Conservation (phyloP, 2,329 filamentous ascomycete species). For the Mycosphaerelloides madeirae region DNA sequence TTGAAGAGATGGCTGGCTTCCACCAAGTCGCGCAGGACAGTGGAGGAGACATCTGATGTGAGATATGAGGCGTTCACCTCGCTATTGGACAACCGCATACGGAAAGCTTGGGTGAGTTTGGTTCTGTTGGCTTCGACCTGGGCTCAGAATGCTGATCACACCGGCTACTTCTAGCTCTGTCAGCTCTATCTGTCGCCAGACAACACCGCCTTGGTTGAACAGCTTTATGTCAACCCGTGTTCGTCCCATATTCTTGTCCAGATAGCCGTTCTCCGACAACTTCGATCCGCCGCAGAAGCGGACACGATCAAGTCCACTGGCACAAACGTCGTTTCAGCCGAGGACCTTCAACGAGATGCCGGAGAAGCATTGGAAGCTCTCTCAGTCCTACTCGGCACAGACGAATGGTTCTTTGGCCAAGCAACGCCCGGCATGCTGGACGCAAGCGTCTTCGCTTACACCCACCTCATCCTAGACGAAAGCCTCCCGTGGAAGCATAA, state of each 20-base stretch:
- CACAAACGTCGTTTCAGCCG: slow-evolving; percentile 33
- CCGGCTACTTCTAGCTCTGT: slow-evolving; percentile 53
- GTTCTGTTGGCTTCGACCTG: no score
- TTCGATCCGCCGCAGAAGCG: slow-evolving; percentile 66
- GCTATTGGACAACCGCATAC: slow-evolving; percentile 70
- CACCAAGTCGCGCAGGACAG: slow-evolving; percentile 24
- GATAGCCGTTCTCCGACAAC: slow-evolving; percentile 57
- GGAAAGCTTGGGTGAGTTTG: slow-evolving; percentile 76
- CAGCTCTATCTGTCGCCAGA: slow-evolving; percentile 69
- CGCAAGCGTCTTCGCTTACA: slow-evolving; percentile 85
- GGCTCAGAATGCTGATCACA: background rate
- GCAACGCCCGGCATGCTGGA: slow-evolving; percentile 70
- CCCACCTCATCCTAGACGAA: slow-evolving; percentile 69
- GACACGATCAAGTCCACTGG: slow-evolving; percentile 64
- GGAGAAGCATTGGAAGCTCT: slow-evolving; percentile 60
- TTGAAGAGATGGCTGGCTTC: slow-evolving; percentile 65
- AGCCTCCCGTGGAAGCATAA: slow-evolving; percentile 60
- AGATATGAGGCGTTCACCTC: slow-evolving; percentile 72
- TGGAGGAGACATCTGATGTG: slow-evolving; percentile 47
- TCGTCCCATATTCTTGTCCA: slow-evolving; percentile 60
- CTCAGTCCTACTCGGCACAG: slow-evolving; percentile 53
- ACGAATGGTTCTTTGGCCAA: slow-evolving; percentile 58
- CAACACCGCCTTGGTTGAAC: slow-evolving; percentile 64
- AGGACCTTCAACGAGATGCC: slow-evolving; percentile 57
- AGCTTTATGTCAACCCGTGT: slow-evolving; percentile 65